Base-by-base conservation (phyloP, 805 yeast genomes). In the Kuraishia cidri region DNA sequence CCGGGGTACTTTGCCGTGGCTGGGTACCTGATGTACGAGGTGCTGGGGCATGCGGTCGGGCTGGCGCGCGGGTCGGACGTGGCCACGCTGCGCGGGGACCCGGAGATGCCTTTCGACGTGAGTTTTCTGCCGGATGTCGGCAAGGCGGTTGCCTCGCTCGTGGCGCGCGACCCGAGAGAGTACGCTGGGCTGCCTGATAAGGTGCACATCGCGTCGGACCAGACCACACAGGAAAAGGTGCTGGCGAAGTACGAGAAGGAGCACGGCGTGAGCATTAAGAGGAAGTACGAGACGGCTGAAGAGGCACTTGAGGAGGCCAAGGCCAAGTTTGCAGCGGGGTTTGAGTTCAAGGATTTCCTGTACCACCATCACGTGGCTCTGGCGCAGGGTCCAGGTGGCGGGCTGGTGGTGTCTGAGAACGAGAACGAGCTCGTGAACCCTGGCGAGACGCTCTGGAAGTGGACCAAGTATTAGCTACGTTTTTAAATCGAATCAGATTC, bases 391-490 rank as follows among this genome's bases (percentile, higher is more conserved):
- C 48, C 41, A 11, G 72, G 59, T 24, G 43, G 55, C 23, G 75
- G 74, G 37, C 36, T 48, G 11, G 40, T 47, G 13, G 53, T 46
- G 34, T 37, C 44, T 9, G 33, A 45, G 3, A 56, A 55, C 34
- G 59, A 64, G 26, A 52, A 58, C 32, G 74, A 69, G 44, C 39
- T 63, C 17, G 50, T 69, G 34, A 69, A 69, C 46, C 73, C 74
- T 4, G 50, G 47, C 23, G 67, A 64, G 45, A 47, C 57, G 2
- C 35, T 58, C 26, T 67, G 64, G 60, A 64, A 58, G 38, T 68
- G 72, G 70, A 48, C 53, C 18, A 58, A 53, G 36, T 61, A 20
- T 7, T 20, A 7, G 7, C 23, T 20, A 7, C 9, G 9, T 20
- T 20, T 20, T 20, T 10, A 10, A 20, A 10, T 20, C n/a, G n/a